Evolutionary conservation across 495 filamentous ascomycete species (phyloP).

Genomic region (Aspergillus heteromorphus): DNA sequence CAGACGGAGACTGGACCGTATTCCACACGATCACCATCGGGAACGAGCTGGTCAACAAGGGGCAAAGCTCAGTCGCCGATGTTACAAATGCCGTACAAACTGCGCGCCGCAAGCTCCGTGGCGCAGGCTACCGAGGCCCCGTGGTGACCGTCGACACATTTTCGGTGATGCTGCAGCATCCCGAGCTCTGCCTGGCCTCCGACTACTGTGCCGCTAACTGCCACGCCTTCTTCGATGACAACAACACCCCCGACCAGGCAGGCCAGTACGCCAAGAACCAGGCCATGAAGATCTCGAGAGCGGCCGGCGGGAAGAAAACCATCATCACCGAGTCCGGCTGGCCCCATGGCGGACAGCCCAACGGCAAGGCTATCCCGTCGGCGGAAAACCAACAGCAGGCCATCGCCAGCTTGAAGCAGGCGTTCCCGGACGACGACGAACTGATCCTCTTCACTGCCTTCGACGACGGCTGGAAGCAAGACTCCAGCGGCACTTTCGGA

Average conservation of each 20-base stretch:
- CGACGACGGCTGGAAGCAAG: slow-evolving; percentile 76
- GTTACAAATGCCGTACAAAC: slow-evolving; percentile 50
- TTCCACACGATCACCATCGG: slow-evolving; percentile 71
- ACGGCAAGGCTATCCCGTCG: slow-evolving; percentile 60
- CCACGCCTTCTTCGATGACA: slow-evolving; percentile 78
- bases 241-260: slow-evolving; percentile 48
- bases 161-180: slow-evolving; percentile 57
- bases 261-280: slow-evolving; percentile 58
- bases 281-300: slow-evolving; percentile 43
- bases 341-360: slow-evolving; percentile 60
- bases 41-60: slow-evolving; percentile 73
- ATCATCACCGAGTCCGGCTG: slow-evolving; percentile 79
- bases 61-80: slow-evolving; percentile 42
- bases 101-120: slow-evolving; percentile 53
- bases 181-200: slow-evolving; percentile 62
- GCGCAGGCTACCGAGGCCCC: slow-evolving; percentile 62
- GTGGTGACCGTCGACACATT: slow-evolving; percentile 80
- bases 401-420: slow-evolving; percentile 53
- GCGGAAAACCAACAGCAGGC: slow-evolving; percentile 57
- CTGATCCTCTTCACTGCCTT: slow-evolving; percentile 69
- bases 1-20: slow-evolving; percentile 53
- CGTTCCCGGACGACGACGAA: slow-evolving; percentile 41
- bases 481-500: slow-evolving; percentile 55
- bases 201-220: slow-evolving; percentile 79
- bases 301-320: slow-evolving; percentile 49